A percentile compares a stretch with the other conserved stretches of the same genome.
Evolutionary conservation across 495 filamentous ascomycete species (phyloP).

Genomic region (Aspergillus mulundensis): DNA sequence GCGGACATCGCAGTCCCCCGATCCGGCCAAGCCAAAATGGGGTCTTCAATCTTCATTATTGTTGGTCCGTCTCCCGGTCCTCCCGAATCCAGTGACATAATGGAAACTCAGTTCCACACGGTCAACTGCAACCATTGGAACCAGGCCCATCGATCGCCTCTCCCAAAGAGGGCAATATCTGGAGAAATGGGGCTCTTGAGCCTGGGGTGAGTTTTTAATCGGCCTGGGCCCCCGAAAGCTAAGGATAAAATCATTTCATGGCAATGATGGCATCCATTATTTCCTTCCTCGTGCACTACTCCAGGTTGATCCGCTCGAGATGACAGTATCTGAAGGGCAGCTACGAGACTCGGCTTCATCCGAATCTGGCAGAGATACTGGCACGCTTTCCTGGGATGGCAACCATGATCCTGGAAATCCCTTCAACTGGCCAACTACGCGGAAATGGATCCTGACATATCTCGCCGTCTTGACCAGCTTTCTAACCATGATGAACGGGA

Average conservation of each 20-base stretch:
- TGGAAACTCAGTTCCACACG: background rate
- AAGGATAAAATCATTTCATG: background rate
- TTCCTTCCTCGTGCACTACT: no score
- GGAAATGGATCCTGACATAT: constrained; percentile 34
- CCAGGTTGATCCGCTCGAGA: background rate
- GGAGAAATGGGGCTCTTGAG: background rate
- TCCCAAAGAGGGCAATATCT: background rate
- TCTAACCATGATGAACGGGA: constrained; percentile 41
- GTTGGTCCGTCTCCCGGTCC: no score
- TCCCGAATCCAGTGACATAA: background rate
- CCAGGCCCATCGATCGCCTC: background rate
- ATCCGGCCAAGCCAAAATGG: background rate
- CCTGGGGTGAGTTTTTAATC: background rate
- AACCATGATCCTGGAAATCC: constrained; percentile 50
- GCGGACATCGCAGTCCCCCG: background rate
- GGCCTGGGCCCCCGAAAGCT: background rate
- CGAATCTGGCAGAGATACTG: background rate
- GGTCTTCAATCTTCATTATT: no score
- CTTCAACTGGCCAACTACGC: constrained; percentile 55
- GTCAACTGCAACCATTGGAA: background rate
- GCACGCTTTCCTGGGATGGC: background rate
- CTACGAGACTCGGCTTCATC: background rate
- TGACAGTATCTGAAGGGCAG: background rate
- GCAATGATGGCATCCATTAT: no score
- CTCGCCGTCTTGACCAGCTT: constrained; percentile 28